Evolutionary conservation across 1,284 basidiomycete species (phyloP), one percentile per base, ranked within the genome.

Genomic region (Irpex rosettiformis): DNA sequence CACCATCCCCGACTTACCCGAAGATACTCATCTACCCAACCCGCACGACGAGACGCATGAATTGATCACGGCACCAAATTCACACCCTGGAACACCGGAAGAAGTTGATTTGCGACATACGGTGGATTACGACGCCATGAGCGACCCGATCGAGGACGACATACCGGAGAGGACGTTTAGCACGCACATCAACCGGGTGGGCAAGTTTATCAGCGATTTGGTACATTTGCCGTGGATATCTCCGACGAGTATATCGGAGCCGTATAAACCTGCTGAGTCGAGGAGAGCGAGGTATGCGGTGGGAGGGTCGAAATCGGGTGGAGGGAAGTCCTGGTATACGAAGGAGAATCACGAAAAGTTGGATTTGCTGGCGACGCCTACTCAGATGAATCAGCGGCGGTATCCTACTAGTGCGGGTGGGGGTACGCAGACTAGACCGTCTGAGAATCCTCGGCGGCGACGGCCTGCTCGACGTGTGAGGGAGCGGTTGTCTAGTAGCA

Each of bases 301-400:
- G n/a, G n/a, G n/a, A 16, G 65, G 62, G 53, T 22, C 58, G 25
- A 69, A 67, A 58, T 55, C 65, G 7, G 55, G 56, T 2, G n/a
- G n/a, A n/a, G n/a, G n/a, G n/a, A 61, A 60, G 7, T 73, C 72
- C 28, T 75, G 73, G 73, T 75, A 75, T 59, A 62, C 64, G 4
- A 59, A 66, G 42, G 57, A 56, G 28, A 55, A 65, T 3, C 68
- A 66, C 54, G 65, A 69, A 43, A 66, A 67, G n/a, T 52, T 72
- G 37, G 73, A 74, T 58, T 63, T 74, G 5, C 67, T 73, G 16
- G 68, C 63, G 24, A 58, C 60, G 7, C 57, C 61, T 3, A 54
- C 55, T 24, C 37, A 52, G 16, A 28, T 11, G 24, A 21, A 51
- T 11, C 48, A 24, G 18, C 48, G 48, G 18, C 8, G 21, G 10